A percentile compares a stretch with the other conserved stretches of the same genome.
Evolutionary conservation across 371 early-diverging fungal species (phyloP).

Genomic region (Choanephora cucurbitarum): DNA sequence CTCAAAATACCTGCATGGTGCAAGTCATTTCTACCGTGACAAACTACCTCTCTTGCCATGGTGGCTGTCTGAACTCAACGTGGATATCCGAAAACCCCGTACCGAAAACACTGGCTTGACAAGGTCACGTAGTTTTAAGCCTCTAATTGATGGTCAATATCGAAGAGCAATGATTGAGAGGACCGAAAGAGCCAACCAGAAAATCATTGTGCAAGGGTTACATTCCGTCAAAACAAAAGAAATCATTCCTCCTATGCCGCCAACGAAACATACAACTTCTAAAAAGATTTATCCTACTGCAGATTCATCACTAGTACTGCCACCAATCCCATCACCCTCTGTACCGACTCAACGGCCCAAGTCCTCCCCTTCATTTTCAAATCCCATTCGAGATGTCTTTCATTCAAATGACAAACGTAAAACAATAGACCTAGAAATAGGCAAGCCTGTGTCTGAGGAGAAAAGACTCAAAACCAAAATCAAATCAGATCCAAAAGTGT

Average conservation of each 20-base stretch:
- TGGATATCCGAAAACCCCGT: conserved; percentile 75
- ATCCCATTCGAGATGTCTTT: conserved; percentile 83
- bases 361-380: conserved; percentile 67
- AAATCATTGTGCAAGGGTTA: conserved; percentile 7
- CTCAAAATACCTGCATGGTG: conserved; percentile 96
- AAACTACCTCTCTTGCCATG: conserved; percentile 87
- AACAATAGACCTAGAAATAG: conserved; percentile 67
- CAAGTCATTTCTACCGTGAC: conserved; percentile 81
- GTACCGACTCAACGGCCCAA: conserved; percentile 77
- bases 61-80: conserved; percentile 91
- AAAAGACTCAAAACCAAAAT: conserved; percentile 25
- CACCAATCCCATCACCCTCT: conserved; percentile 98
- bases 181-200: conserved; percentile 8
- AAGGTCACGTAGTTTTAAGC: conserved; percentile 33
- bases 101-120: conserved; percentile 41
- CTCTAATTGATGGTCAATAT: conserved; percentile 32
- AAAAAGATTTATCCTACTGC: conserved; percentile 5
- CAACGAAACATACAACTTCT: background rate
- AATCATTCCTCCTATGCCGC: conserved; percentile 22
- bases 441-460: conserved; percentile 7
- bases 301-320: conserved; percentile 97
- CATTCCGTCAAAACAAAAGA: background rate
- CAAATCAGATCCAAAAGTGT: conserved; percentile 86
- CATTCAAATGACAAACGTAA: conserved; percentile 80
- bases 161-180: conserved; percentile 29